These are phyloP conservation scores for Aureobasidium sp. DNA, from an alignment of 2,329 filamentous ascomycete species.

Conservation along the genomic window DNA sequence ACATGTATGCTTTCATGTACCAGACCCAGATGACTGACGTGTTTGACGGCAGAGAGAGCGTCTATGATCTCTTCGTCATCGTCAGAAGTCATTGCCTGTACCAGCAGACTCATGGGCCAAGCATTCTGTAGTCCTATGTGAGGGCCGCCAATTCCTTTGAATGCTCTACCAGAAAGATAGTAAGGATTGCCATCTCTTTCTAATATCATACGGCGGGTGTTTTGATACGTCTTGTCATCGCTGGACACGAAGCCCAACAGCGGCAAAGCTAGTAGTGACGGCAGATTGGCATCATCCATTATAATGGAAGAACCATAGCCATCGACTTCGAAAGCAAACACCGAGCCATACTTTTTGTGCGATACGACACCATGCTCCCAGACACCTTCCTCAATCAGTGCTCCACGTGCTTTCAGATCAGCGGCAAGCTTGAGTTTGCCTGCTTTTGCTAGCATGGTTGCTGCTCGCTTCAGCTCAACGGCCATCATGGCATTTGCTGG, in stretches of 20 bases:
- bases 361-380: conserved; percentile 76
- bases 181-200: conserved; percentile 77
- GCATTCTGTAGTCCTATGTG: conserved; percentile 81
- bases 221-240: conserved; percentile 68
- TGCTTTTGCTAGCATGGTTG: conserved; percentile 58
- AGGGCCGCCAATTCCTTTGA: conserved; percentile 81
- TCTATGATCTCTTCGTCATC: conserved; percentile 74
- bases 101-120: conserved; percentile 92
- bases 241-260: conserved; percentile 65
- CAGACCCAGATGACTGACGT: conserved; percentile 68
- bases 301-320: conserved; percentile 75
- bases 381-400: conserved; percentile 66
- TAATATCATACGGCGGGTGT: conserved; percentile 79
- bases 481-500: conserved; percentile 96
- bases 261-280: conserved; percentile 70
- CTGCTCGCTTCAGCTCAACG: conserved; percentile 72
- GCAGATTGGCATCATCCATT: conserved; percentile 88
- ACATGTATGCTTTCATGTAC: conserved; percentile 93
- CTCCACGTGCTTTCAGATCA: conserved; percentile 50
- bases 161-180: conserved; percentile 67
- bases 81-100: conserved; percentile 84
- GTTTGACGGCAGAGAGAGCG: conserved; percentile 67
- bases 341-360: conserved; percentile 66
- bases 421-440: conserved; percentile 48
- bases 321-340: conserved; percentile 85